A percentile compares a stretch with the other conserved stretches of the same genome.
These are phyloP conservation scores for Clarireedia sp. DNA, from an alignment of 2,329 filamentous ascomycete genomes.

Conservation along the genomic window DNA sequence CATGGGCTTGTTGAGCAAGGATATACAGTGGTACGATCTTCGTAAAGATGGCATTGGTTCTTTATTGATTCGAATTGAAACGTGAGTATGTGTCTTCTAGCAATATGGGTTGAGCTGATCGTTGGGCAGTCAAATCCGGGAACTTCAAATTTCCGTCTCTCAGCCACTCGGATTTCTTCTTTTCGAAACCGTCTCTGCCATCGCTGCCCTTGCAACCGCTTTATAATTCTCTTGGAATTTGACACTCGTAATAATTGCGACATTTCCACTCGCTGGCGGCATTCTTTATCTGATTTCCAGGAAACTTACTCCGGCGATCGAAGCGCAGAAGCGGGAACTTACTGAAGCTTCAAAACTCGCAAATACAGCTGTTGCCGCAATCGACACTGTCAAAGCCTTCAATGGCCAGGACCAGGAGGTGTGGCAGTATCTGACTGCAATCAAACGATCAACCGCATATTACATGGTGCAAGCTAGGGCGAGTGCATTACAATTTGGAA, in stretches of 20 bases:
- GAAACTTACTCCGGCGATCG: conserved; percentile 57
- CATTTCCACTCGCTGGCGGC: conserved; percentile 58
- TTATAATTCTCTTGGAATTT: conserved; percentile 78
- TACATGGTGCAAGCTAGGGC: conserved; percentile 63
- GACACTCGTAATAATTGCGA: conserved; percentile 69
- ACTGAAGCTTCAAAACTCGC: conserved; percentile 63
- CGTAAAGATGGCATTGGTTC: conserved; percentile 64
- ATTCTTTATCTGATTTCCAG: conserved; percentile 53
- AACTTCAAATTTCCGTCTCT: conserved; percentile 73
- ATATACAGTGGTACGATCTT: conserved; percentile 76
- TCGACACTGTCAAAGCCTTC: conserved; percentile 81
- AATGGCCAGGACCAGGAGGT: conserved; percentile 67
- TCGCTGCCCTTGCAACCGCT: conserved; percentile 62
- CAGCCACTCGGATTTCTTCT: conserved; percentile 68
- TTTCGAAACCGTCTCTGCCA: conserved; percentile 54
- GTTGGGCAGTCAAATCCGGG: conserved; percentile 61
- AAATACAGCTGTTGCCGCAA: conserved; percentile 60
- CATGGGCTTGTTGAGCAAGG: conserved; percentile 56
- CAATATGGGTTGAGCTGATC: conserved; percentile 13
- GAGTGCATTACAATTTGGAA: conserved; percentile 64
- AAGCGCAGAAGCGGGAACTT: conserved; percentile 59
- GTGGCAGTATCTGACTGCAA: conserved; percentile 52
- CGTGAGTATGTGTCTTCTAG: conserved; percentile 41
- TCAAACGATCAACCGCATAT: conserved; percentile 49
- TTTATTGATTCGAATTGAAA: conserved; percentile 63